Percentiles rank a stretch among this genome's conserved stretches.
These are phyloP conservation scores for Exophiala sideris DNA, from an alignment of 2,329 filamentous ascomycete species.

Conservation along the genomic window DNA sequence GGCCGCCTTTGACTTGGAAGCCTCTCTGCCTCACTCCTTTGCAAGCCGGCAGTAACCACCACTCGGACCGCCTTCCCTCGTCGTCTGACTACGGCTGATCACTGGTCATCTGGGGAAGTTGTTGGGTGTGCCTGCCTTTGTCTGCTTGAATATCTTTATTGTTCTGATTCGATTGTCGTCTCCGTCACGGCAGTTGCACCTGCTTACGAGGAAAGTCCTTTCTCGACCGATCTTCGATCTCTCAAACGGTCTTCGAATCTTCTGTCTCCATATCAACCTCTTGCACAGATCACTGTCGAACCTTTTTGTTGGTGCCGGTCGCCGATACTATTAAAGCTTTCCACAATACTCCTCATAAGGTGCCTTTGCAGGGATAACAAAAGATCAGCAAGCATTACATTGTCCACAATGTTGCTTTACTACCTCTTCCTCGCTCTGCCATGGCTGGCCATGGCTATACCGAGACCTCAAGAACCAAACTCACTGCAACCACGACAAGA, in stretches of 20 bases:
- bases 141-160: not conserved
- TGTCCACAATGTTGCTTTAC: conserved; percentile 11
- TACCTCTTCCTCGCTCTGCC: conserved; percentile 12
- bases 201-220: not conserved
- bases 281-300: not conserved
- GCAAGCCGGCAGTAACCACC: not conserved
- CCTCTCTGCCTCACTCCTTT: not conserved
- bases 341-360: not conserved
- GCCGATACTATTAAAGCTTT: not conserved
- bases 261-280: not conserved
- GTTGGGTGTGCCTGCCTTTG: not conserved
- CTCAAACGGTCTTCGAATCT: not conserved
- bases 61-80: conserved; percentile 3
- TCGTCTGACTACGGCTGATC: conserved; percentile 10
- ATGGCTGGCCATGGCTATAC: conserved; percentile 12
- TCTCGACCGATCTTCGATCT: not conserved
- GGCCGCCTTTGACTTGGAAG: not conserved
- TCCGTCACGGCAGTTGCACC: conserved; percentile 2
- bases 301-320: not conserved
- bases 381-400: not conserved
- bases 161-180: not conserved
- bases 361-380: not conserved
- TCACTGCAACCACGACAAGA: conserved; percentile 15
- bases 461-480: not conserved
- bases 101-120: conserved; percentile 8